Evolutionary conservation across 768 basidiomycete species (phyloP), one percentile per base, ranked within the genome.

Genomic region (Mycena leptocephala): DNA sequence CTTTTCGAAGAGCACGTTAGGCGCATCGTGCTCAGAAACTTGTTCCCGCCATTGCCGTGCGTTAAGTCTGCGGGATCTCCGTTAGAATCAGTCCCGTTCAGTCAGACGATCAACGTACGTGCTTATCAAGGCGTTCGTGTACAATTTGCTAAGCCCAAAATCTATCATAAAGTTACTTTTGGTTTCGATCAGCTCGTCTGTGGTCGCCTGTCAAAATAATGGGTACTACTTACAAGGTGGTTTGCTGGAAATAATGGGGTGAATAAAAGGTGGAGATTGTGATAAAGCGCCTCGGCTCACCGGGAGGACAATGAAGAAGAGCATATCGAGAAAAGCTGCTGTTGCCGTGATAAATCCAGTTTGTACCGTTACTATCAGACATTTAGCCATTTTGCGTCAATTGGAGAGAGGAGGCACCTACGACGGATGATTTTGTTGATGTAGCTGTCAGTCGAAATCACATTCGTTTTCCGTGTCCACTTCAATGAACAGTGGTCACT

Each of bases 391-490:
- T 22, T 46, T 20, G 18, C 43, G 24, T 14, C 5, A 16, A 24
- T 63, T 2, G 28, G 33, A 18, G 5, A 41, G 32, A 46, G 13
- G 8, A 28, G 18, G 13, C 24, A 53, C 61, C 33, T 62, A 78
- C 79, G 46, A 9, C 76, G 76, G 41, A 79, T 79, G 20, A 79
- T 70, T 37, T 74, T 73, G 55, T 72, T 77, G 55, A 79, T 62
- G 41, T 68, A 66, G 35, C 70, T 66, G 37, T 79, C 79, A 18
- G 65, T 79, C 10, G 63, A 28, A 2, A 39, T 30, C 0, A 78
- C 16, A 10, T 63, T 67, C 1, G 74, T 76, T 37, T 75, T 75
- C 2, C 70, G 53, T 24, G 51, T 65, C 74, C 68, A 77, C 78
- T 79, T 20, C 11, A 24, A 43, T 18, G 22, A 41, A 8, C 18